These are phyloP conservation scores for Rhynchosporium graminicola DNA, from an alignment of 2,329 filamentous ascomycete species.

Conservation along the genomic window DNA sequence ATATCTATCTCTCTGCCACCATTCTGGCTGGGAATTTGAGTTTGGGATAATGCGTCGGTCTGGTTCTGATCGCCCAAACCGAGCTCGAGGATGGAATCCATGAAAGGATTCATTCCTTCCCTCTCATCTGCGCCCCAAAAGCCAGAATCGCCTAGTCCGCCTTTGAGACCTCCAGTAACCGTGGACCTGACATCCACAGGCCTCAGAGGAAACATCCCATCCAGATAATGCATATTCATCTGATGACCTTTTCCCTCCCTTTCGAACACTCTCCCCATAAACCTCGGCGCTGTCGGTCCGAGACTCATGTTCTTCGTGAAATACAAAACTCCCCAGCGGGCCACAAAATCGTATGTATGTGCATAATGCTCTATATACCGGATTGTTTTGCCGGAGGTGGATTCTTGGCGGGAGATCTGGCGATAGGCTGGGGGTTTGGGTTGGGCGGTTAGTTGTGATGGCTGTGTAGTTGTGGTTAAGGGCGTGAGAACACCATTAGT, in stretches of 20 bases:
- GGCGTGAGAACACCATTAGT: neutral
- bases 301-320: slow-evolving; percentile 46
- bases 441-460: neutral
- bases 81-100: slow-evolving; percentile 26
- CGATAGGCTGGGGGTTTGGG: neutral
- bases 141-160: slow-evolving; percentile 29
- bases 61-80: neutral
- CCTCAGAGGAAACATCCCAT: slow-evolving; percentile 39
- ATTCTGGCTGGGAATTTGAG: no score
- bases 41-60: no score
- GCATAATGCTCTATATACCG: slow-evolving; percentile 80
- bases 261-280: slow-evolving; percentile 39
- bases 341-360: slow-evolving; percentile 72
- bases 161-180: neutral
- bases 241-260: slow-evolving; percentile 34
- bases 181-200: neutral
- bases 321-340: slow-evolving; percentile 72
- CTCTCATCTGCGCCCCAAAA: slow-evolving; percentile 28
- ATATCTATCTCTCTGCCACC: slow-evolving; percentile 37
- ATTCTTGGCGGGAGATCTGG: slow-evolving; percentile 12
- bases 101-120: slow-evolving; percentile 27
- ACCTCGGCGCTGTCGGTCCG: slow-evolving; percentile 26
- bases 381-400: slow-evolving; percentile 50
- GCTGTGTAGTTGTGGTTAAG: neutral
- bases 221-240: slow-evolving; percentile 41